Evolutionary conservation across 192 early-diverging fungal genomes (phyloP).

Genomic region (Coemansia sp.): DNA sequence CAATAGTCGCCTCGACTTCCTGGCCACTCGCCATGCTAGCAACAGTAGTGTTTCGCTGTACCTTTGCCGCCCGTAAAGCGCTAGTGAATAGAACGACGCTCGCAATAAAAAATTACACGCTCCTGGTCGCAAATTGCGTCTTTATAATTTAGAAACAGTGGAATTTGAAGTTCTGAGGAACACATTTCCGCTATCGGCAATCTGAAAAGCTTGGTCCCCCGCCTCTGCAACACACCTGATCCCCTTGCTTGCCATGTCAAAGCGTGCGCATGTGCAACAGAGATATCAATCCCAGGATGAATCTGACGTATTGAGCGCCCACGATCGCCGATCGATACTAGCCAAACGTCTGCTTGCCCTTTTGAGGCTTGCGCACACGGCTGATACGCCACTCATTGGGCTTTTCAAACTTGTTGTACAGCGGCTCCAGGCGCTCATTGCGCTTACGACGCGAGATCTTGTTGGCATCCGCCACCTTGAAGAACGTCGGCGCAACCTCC

Average conservation of each 20-base stretch:
- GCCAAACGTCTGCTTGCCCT: slow-evolving; percentile 80
- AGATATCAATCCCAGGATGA: neutral
- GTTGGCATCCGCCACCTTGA: slow-evolving; percentile 91
- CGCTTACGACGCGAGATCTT: slow-evolving; percentile 92
- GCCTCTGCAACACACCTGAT: neutral
- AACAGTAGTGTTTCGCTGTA: neutral
- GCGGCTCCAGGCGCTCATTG: slow-evolving; percentile 90
- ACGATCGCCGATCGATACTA: slow-evolving; percentile 11
- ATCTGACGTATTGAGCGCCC: neutral
- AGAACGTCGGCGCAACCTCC: slow-evolving; percentile 98
- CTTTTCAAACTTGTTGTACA: slow-evolving; percentile 91
- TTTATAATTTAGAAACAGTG: neutral
- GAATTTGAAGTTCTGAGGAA: neutral
- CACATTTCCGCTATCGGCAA: neutral
- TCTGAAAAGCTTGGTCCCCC: neutral
- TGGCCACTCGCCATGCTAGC: neutral
- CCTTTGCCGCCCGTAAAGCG: too few species aligned
- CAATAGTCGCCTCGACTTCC: slow-evolving; percentile 14
- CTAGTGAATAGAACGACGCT: neutral
- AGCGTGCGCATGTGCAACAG: neutral
- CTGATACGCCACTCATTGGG: slow-evolving; percentile 96
- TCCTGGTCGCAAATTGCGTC: neutral
- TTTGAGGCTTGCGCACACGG: slow-evolving; percentile 65
- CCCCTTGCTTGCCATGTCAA: neutral
- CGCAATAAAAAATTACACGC: neutral